A percentile compares a stretch with the other conserved stretches of the same genome.
Evolutionary conservation across 192 early-diverging fungal genomes (phyloP).

Genomic region (Hyaloraphidium curvatum): DNA sequence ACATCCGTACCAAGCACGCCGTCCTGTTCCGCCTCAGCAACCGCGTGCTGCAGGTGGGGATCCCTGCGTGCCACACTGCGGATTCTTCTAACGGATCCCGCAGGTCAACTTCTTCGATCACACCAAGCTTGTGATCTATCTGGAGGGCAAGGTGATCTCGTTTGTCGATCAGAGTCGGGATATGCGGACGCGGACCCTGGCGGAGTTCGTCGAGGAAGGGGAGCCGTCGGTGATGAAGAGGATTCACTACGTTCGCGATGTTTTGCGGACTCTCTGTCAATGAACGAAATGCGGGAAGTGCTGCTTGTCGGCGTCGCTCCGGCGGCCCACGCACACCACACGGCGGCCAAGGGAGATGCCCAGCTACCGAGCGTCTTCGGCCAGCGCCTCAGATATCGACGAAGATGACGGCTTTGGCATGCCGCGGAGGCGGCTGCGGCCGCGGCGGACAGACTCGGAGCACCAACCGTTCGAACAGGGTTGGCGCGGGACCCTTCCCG

Average conservation of each 20-base stretch:
- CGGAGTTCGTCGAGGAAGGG: background rate
- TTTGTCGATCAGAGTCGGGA: slow-evolving; percentile 6
- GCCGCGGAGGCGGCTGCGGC: no score
- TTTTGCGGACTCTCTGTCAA: background rate
- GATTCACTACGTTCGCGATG: background rate
- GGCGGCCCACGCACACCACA: background rate
- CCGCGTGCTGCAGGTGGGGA: slow-evolving; percentile 37
- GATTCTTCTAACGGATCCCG: slow-evolving; percentile 8
- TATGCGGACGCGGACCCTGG: background rate
- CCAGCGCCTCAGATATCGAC: no score
- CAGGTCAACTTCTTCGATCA: slow-evolving; percentile 59
- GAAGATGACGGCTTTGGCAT: no score
- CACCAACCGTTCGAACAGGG: no score
- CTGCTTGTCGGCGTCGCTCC: background rate
- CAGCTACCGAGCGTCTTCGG: no score
- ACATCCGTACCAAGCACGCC: slow-evolving; percentile 32
- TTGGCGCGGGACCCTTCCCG: no score
- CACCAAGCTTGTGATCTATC: slow-evolving; percentile 40
- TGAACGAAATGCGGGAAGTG: background rate
- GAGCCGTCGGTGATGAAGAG: background rate
- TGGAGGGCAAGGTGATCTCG: slow-evolving; percentile 31
- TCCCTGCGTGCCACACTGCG: slow-evolving; percentile 8
- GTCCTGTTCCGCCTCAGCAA: slow-evolving; percentile 51
- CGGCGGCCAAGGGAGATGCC: no score
- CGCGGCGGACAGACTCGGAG: no score